Percentiles rank a stretch among this genome's conserved stretches.
Evolutionary conservation across 805 yeast genomes (phyloP).

Genomic region (Naumovozyma castellii): DNA sequence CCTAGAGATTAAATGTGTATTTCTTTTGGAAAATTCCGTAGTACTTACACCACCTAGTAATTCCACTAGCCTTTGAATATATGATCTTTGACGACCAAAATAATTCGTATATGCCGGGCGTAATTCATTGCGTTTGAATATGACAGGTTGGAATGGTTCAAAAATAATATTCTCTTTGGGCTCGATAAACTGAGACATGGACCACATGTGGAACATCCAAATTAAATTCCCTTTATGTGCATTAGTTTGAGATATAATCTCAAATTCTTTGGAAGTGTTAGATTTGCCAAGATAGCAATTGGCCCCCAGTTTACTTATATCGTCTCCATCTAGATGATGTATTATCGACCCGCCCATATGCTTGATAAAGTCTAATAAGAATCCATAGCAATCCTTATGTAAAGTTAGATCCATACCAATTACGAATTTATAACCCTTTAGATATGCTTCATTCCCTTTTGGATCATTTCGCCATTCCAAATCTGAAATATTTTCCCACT

Average conservation of each 20-base stretch:
- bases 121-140: conserved; percentile 46
- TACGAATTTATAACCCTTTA: conserved; percentile 40
- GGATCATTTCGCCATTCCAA: conserved; percentile 3
- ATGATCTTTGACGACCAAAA: conserved; percentile 74
- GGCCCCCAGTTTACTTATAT: conserved; percentile 21
- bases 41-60: conserved; percentile 74
- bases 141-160: conserved; percentile 46
- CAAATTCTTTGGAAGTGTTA: conserved; percentile 49
- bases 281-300: conserved; percentile 54
- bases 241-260: conserved; percentile 32
- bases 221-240: conserved; percentile 52
- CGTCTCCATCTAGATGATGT: conserved; percentile 12
- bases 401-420: conserved; percentile 48
- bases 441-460: conserved; percentile 15
- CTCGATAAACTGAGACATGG: conserved; percentile 42
- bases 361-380: conserved; percentile 38
- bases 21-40: conserved; percentile 48
- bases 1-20: conserved; percentile 67
- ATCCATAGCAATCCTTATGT: conserved; percentile 33
- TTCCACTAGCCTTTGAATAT: conserved; percentile 52
- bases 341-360: conserved; percentile 47
- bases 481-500: conserved; percentile 9
- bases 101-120: conserved; percentile 67
- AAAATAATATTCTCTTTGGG: conserved; percentile 54
- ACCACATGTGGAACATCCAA: conserved; percentile 68